Percentiles rank a stretch among this genome's conserved stretches.
phyloP scores from a whole-genome alignment of 2,329 filamentous ascomycete species.

The Thelonectria blattea region DNA sequence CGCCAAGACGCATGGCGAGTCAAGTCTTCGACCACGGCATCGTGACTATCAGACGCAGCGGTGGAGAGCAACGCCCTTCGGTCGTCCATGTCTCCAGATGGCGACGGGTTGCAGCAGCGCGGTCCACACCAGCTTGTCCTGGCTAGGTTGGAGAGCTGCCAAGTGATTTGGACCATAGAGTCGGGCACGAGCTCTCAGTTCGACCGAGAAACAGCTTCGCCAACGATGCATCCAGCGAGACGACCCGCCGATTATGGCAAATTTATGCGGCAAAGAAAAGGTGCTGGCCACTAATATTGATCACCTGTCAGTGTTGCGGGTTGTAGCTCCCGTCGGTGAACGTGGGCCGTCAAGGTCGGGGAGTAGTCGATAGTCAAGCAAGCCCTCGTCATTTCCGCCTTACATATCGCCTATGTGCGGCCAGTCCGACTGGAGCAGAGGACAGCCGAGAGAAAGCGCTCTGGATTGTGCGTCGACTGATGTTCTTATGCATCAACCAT shows the following conservation, averaged over 20 bases:
- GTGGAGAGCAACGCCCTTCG: background rate
- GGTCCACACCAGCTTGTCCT: background rate
- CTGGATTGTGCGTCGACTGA: background rate
- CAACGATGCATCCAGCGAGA: constrained; percentile 12
- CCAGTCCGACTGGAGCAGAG: background rate
- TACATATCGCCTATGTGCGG: constrained; percentile 12
- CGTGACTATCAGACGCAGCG: background rate
- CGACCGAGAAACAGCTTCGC: constrained; percentile 5
- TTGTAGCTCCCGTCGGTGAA: constrained; percentile 12
- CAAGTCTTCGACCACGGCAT: background rate
- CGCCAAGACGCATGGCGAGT: background rate
- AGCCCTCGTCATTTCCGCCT: constrained; percentile 17
- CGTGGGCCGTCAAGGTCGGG: constrained; percentile 2
- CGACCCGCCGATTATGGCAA: constrained; percentile 21
- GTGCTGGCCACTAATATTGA: background rate
- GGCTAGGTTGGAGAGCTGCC: background rate
- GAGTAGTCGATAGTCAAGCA: constrained; percentile 12
- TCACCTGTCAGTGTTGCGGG: constrained; percentile 13
- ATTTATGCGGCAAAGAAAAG: constrained; percentile 9
- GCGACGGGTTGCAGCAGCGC: constrained; percentile 2
- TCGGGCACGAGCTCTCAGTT: background rate
- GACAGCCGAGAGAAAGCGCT: constrained; percentile 1
- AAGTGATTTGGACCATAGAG: background rate
- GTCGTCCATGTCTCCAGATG: background rate
- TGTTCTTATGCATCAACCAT: background rate